These are phyloP conservation scores for Oemleria cerasiformis DNA, from an alignment of 306 rosid genomes.

Conservation along the genomic window DNA sequence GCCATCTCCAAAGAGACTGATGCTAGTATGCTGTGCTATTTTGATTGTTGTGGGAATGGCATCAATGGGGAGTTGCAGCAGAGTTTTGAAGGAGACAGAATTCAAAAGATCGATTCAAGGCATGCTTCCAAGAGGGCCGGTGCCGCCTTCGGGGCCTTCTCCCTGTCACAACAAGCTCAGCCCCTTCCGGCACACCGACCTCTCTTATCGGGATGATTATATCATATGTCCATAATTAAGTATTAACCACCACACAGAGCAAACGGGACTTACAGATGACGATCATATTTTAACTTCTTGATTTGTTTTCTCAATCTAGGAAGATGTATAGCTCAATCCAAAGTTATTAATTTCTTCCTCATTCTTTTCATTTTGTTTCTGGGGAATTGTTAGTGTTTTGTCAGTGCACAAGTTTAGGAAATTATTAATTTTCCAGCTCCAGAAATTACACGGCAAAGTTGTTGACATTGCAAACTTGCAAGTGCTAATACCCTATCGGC, in stretches of 20 bases:
- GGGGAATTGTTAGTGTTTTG: background rate
- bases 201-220: slow-evolving; percentile 34
- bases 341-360: background rate
- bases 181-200: slow-evolving; percentile 31
- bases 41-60: slow-evolving; percentile 28
- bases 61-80: slow-evolving; percentile 34
- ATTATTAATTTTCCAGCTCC: no score
- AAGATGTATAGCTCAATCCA: background rate
- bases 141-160: slow-evolving; percentile 81
- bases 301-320: background rate
- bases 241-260: background rate
- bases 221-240: slow-evolving; percentile 43
- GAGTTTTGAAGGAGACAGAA: slow-evolving; percentile 23
- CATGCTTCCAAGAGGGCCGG: slow-evolving; percentile 55
- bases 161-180: slow-evolving; percentile 53
- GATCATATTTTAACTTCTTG: background rate
- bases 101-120: slow-evolving; percentile 33
- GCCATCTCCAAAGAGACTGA: background rate
- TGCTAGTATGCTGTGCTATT: slow-evolving; percentile 8
- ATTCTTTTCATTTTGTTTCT: background rate
- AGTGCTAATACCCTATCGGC: no score
- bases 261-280: background rate
- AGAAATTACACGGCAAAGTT: no score
- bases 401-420: no score
- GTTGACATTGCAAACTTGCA: no score